Percentiles rank a stretch among this genome's conserved stretches.
Evolutionary conservation across 768 basidiomycete species (phyloP).

Genomic region (Boletus pseudopeckii): DNA sequence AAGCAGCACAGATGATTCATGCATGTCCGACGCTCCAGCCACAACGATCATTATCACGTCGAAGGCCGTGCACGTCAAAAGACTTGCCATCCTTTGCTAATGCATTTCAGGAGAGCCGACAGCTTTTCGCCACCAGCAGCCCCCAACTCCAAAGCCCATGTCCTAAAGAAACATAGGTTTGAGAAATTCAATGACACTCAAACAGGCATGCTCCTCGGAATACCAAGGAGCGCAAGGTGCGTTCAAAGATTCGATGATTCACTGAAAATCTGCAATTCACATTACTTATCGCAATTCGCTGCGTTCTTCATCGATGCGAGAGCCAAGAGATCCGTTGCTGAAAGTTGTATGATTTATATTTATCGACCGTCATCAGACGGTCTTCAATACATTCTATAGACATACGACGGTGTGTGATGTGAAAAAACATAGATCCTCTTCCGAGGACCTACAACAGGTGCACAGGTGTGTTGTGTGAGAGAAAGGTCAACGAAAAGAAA

Average conservation of each 20-base stretch:
- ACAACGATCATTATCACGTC: too few relatives aligned
- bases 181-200: constrained; percentile 65
- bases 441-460: constrained; percentile 6
- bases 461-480: constrained; percentile 2
- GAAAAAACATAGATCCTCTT: constrained; percentile 5
- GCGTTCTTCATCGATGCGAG: constrained; percentile 79
- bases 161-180: constrained; percentile 31
- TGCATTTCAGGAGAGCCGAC: too few relatives aligned
- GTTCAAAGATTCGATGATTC: constrained; percentile 84
- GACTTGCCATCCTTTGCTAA: too few relatives aligned
- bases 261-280: constrained; percentile 56
- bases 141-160: constrained; percentile 14
- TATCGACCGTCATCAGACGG: background rate
- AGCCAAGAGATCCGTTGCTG: constrained; percentile 73
- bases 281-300: constrained; percentile 80
- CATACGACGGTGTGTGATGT: constrained; percentile 25
- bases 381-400: constrained; percentile 16
- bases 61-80: too few relatives aligned
- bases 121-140: background rate
- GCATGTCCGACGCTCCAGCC: too few relatives aligned
- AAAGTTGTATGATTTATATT: constrained; percentile 36
- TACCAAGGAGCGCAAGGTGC: constrained; percentile 76
- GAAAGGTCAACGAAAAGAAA: background rate
- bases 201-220: constrained; percentile 73
- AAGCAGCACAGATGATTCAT: too few relatives aligned